phyloP scores from a whole-genome alignment of 2,329 filamentous ascomycete genomes.

The Xylogone sp. region DNA sequence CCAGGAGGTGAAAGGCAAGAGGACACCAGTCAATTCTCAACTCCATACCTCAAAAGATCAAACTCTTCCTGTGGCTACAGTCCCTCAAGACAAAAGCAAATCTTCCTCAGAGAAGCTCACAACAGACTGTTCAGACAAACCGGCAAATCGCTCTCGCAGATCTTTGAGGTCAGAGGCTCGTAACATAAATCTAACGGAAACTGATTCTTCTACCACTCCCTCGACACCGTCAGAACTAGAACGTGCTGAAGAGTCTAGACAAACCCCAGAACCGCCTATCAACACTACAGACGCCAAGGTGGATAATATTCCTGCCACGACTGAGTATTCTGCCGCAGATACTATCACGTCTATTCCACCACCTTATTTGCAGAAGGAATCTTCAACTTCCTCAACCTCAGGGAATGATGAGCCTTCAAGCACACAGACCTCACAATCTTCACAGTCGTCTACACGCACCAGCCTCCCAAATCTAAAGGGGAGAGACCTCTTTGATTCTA shows the following conservation, averaged over 20 bases:
- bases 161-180: background rate
- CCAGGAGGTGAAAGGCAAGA: background rate
- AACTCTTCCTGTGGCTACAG: background rate
- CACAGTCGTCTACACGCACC: slow-evolving; percentile 13
- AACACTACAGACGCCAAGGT: background rate
- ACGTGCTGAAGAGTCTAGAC: background rate
- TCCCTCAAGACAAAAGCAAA: background rate
- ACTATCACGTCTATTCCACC: background rate
- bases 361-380: background rate
- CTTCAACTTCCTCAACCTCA: slow-evolving; percentile 4
- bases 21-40: background rate
- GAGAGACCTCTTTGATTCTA: slow-evolving; percentile 66
- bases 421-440: slow-evolving; percentile 14
- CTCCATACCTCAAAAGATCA: background rate
- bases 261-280: background rate
- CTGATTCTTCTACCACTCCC: background rate
- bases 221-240: background rate
- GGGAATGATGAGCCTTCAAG: slow-evolving; percentile 5
- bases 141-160: background rate
- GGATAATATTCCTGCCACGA: background rate
- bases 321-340: background rate
- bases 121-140: background rate
- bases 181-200: background rate
- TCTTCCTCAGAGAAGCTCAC: background rate
- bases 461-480: slow-evolving; percentile 62